A percentile compares a stretch with the other conserved stretches of the same genome.
Evolutionary conservation across 1,139 yeast genomes (phyloP).

Genomic region (Magnusiomyces paraingens): DNA sequence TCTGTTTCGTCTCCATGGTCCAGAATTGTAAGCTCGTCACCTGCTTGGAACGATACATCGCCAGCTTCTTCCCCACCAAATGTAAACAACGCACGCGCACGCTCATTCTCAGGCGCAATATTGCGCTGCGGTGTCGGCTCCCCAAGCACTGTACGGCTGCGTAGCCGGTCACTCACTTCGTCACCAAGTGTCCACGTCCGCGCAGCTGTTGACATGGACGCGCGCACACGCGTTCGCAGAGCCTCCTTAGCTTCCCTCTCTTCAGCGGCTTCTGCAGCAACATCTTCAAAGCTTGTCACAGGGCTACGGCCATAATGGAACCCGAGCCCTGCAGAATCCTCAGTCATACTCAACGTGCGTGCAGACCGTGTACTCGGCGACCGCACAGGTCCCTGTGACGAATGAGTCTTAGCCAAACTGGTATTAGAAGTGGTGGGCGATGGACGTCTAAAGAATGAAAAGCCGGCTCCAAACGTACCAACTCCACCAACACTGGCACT

Average conservation of each 20-base stretch:
- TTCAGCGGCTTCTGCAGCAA: background rate
- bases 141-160: background rate
- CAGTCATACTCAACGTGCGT: background rate
- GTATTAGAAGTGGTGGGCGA: background rate
- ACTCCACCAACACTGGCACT: background rate
- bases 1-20: conserved; percentile 36
- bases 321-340: background rate
- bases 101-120: conserved; percentile 23
- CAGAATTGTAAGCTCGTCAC: conserved; percentile 44
- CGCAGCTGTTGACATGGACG: conserved; percentile 17
- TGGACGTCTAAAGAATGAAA: conserved; percentile 2
- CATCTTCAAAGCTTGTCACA: conserved; percentile 8
- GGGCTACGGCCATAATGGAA: conserved; percentile 13
- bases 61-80: conserved; percentile 38
- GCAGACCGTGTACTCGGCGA: background rate
- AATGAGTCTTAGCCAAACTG: conserved; percentile 2
- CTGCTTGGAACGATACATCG: conserved; percentile 46
- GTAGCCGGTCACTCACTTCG: background rate
- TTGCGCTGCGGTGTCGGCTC: conserved; percentile 6
- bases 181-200: conserved; percentile 11
- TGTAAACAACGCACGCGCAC: conserved; percentile 33
- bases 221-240: conserved; percentile 16
- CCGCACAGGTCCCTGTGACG: background rate
- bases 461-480: background rate
- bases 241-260: conserved; percentile 10